Conservation (phyloP, 208 protist species). For the Lotmaria passim region DNA sequence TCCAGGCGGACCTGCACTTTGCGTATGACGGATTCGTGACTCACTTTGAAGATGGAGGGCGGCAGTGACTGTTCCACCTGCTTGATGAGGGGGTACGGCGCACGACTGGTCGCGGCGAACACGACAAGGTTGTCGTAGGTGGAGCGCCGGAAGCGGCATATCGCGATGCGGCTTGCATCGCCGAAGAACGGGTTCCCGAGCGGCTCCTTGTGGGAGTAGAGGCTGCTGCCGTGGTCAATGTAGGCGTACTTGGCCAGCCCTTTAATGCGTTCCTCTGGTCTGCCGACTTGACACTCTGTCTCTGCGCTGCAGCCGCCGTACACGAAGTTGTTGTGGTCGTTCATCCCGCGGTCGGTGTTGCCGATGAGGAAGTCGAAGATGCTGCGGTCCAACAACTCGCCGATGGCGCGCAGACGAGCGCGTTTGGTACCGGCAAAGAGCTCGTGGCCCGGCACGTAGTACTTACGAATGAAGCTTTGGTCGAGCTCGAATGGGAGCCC, state of each 20-base stretch:
- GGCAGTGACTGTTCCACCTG: slow-evolving; percentile 41
- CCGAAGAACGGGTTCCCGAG: slow-evolving; percentile 70
- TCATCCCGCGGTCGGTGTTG: slow-evolving; percentile 83
- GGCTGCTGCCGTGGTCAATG: slow-evolving; percentile 83
- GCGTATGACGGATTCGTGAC: slow-evolving; percentile 43
- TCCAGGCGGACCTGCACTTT: slow-evolving; percentile 67
- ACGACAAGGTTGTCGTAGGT: slow-evolving; percentile 51
- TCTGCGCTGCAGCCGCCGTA: slow-evolving; percentile 79
- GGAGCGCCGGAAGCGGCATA: slow-evolving; percentile 77
- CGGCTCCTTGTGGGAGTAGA: slow-evolving; percentile 84
- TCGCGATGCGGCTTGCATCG: slow-evolving; percentile 42
- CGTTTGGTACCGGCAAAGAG: slow-evolving; percentile 55
- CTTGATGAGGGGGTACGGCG: slow-evolving; percentile 42
- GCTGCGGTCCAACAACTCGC: slow-evolving; percentile 75
- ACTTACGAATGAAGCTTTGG: slow-evolving; percentile 62
- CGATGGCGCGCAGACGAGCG: slow-evolving; percentile 65
- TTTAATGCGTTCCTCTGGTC: slow-evolving; percentile 42
- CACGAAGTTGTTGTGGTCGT: slow-evolving; percentile 90
- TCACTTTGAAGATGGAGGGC: slow-evolving; percentile 54
- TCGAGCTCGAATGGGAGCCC: slow-evolving; percentile 69
- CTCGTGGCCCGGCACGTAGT: slow-evolving; percentile 67
- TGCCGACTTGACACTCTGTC: slow-evolving; percentile 46
- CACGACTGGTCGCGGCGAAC: slow-evolving; percentile 20
- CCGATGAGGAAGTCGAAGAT: slow-evolving; percentile 89
- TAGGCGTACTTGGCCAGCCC: slow-evolving; percentile 84